Percentiles rank a stretch among this genome's conserved stretches.
Conservation (phyloP, 192 early-diverging fungal species). For the Backusella morwellensis region DNA sequence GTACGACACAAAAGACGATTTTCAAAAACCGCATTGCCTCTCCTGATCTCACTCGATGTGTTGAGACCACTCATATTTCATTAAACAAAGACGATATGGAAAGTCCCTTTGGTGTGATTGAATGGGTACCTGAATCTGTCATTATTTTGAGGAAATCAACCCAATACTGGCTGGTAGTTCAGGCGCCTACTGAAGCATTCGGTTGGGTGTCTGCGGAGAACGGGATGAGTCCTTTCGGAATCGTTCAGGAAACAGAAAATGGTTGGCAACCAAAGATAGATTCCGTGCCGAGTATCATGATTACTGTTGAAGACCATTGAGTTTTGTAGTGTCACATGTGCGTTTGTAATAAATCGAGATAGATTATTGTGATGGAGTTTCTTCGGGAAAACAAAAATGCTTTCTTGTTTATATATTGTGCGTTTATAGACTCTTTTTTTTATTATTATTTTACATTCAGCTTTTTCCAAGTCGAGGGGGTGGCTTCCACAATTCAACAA, state of each 20-base stretch:
- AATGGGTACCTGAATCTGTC: conserved; percentile 8
- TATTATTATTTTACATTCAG: conserved; percentile 1
- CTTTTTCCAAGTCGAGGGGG: neutral
- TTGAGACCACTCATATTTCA: neutral
- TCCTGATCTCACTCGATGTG: conserved; percentile 9
- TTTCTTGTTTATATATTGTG: neutral
- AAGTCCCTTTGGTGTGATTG: neutral
- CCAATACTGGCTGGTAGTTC: conserved; percentile 15
- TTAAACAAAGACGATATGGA: neutral
- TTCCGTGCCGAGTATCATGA: conserved; percentile 4
- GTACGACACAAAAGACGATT: neutral
- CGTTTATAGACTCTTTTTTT: neutral
- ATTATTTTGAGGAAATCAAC: conserved; percentile 5
- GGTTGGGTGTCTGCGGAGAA: neutral
- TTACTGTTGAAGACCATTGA: conserved; percentile 8
- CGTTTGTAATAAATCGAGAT: neutral
- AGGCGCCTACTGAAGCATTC: neutral
- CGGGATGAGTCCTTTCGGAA: neutral
- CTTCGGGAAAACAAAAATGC: neutral
- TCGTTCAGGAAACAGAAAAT: neutral
- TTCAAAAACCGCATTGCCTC: neutral
- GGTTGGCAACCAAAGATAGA: conserved; percentile 1
- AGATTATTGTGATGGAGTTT: neutral
- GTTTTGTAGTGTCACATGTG: neutral
- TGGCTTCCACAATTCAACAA: neutral